A percentile compares a stretch with the other conserved stretches of the same genome.
Evolutionary conservation across 305 asterid genomes (phyloP).

Genomic region (Fraxinus sp.): DNA sequence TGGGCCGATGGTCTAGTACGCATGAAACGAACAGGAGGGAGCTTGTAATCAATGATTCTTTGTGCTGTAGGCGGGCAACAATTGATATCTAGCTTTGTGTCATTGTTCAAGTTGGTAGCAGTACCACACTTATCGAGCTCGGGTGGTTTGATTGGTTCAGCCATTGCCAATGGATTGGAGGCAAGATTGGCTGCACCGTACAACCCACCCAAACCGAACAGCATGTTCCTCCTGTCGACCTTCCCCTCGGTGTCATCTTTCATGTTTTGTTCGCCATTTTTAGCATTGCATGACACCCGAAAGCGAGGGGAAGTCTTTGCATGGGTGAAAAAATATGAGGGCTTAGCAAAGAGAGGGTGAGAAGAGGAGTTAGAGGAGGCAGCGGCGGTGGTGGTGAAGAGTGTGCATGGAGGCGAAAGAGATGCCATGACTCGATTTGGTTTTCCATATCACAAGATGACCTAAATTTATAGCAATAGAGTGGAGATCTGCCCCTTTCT

Average conservation of each 20-base stretch:
- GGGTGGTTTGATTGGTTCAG: slow-evolving; percentile 47
- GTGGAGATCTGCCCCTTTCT: neutral
- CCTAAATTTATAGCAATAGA: neutral
- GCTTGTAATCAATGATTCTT: slow-evolving; percentile 38
- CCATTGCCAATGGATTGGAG: slow-evolving; percentile 36
- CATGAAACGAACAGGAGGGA: slow-evolving; percentile 28
- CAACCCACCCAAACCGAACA: slow-evolving; percentile 58
- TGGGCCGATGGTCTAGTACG: neutral
- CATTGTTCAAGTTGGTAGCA: slow-evolving; percentile 21
- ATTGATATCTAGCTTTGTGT: slow-evolving; percentile 21
- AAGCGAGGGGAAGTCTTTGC: slow-evolving; percentile 27
- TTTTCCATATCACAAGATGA: neutral
- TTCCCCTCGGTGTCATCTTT: neutral
- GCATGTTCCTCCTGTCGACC: slow-evolving; percentile 51
- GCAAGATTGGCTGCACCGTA: slow-evolving; percentile 47
- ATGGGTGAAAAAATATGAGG: slow-evolving; percentile 25
- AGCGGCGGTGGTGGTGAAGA: neutral
- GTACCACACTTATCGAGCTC: slow-evolving; percentile 46
- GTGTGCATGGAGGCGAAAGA: slow-evolving; percentile 22
- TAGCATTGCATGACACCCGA: slow-evolving; percentile 32
- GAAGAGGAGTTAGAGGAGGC: slow-evolving; percentile 13
- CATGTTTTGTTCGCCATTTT: slow-evolving; percentile 6
- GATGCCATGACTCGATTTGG: slow-evolving; percentile 37
- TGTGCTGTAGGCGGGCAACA: slow-evolving; percentile 56
- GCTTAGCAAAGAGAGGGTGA: slow-evolving; percentile 28